Evolutionary conservation across 2,329 filamentous ascomycete genomes (phyloP).

Genomic region (Phialophora expanda): DNA sequence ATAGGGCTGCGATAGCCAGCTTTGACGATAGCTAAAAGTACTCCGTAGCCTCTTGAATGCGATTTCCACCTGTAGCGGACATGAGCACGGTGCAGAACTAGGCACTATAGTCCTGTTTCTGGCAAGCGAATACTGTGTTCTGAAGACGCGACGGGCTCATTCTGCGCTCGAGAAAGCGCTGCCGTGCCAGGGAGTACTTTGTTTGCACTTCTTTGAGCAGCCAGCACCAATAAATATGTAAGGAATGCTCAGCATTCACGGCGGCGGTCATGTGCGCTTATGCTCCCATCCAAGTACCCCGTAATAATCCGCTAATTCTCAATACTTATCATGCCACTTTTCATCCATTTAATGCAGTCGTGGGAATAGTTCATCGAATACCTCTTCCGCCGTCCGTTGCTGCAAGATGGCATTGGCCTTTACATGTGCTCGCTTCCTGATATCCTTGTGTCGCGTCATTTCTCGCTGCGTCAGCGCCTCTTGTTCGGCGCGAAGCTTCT

Average conservation of each 20-base stretch:
- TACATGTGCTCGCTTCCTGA: slow-evolving; percentile 31
- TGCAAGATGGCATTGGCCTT: slow-evolving; percentile 32
- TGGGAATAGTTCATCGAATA: slow-evolving; percentile 31
- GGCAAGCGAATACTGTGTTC: not conserved
- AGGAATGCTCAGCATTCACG: not conserved
- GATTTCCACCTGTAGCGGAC: not conserved
- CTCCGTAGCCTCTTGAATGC: not conserved
- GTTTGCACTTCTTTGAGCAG: not conserved
- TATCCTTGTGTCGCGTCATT: slow-evolving; percentile 9
- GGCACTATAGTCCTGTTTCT: not conserved
- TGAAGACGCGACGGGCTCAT: not conserved
- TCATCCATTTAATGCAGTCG: not conserved
- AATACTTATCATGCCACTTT: slow-evolving; percentile 1
- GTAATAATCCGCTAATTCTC: not conserved
- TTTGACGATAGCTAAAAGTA: not conserved
- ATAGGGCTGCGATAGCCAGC: not conserved
- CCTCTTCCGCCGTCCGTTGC: slow-evolving; percentile 22
- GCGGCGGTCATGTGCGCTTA: slow-evolving; percentile 2
- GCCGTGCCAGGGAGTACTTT: not conserved
- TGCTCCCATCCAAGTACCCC: not conserved
- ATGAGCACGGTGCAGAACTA: not conserved
- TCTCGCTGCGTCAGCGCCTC: slow-evolving; percentile 17
- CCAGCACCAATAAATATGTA: not conserved
- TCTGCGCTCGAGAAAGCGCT: not conserved
- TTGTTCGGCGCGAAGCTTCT: slow-evolving; percentile 30